These are phyloP conservation scores for Chlorella sp. DNA, from an alignment of 139 green algal genomes.

Conservation along the genomic window DNA sequence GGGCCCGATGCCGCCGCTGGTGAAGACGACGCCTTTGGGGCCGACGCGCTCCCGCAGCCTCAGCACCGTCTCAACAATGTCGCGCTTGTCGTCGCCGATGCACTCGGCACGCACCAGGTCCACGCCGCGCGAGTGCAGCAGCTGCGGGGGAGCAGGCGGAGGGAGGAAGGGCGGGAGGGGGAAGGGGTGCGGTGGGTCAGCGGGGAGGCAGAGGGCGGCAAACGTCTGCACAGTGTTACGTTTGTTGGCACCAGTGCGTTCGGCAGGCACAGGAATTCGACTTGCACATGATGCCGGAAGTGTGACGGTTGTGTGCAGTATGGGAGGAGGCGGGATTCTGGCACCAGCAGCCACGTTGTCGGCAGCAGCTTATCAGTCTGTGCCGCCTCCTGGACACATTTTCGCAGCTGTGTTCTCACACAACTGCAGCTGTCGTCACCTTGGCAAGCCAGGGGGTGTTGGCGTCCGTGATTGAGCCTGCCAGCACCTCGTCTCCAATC, in stretches of 20 bases:
- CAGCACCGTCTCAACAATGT: constrained; percentile 67
- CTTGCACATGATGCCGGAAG: too few relatives aligned
- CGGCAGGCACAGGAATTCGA: background rate
- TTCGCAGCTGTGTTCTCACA: too few relatives aligned
- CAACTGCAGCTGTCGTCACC: background rate
- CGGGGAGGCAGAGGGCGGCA: background rate
- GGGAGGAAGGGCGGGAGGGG: background rate
- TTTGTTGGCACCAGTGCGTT: background rate
- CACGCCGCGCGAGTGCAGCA: constrained; percentile 76
- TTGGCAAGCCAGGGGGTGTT: constrained; percentile 84
- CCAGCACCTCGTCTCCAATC: constrained; percentile 87
- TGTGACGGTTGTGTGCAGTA: too few relatives aligned
- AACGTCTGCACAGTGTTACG: background rate
- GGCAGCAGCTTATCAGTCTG: too few relatives aligned
- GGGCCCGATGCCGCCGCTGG: constrained; percentile 84
- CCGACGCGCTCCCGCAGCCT: constrained; percentile 65
- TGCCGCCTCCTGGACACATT: too few relatives aligned
- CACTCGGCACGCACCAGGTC: constrained; percentile 75
- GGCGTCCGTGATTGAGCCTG: constrained; percentile 74
- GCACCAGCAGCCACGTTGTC: too few relatives aligned
- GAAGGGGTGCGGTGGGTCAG: background rate
- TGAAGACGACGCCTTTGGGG: constrained; percentile 73
- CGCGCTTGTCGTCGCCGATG: constrained; percentile 67
- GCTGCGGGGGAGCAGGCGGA: background rate
- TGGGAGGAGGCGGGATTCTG: too few relatives aligned